A percentile compares a stretch with the other conserved stretches of the same genome.
phyloP scores from a whole-genome alignment of 169 alveolate species.

The Plasmodium vivax region DNA sequence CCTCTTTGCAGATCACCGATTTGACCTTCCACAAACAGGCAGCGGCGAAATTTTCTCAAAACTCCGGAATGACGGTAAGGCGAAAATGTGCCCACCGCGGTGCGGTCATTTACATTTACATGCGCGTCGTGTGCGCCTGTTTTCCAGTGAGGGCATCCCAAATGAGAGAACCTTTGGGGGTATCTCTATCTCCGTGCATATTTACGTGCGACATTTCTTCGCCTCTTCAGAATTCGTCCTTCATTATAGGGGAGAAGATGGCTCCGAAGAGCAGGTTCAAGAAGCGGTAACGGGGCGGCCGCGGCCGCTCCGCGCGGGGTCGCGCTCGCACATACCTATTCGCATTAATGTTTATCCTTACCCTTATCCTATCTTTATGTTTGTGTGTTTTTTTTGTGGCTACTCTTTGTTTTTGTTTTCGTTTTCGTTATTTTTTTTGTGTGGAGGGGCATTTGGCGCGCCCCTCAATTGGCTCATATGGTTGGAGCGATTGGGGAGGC shows the following conservation, averaged over 20 bases:
- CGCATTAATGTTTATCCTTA: not conserved
- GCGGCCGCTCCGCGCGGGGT: not conserved
- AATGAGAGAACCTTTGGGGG: not conserved
- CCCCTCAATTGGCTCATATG: not conserved
- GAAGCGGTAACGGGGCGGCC: conserved; percentile 1
- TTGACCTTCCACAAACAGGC: conserved; percentile 43
- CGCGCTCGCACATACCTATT: not conserved
- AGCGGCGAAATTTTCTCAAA: conserved; percentile 7
- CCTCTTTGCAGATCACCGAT: conserved; percentile 22
- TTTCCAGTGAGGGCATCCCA: not conserved
- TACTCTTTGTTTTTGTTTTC: not conserved
- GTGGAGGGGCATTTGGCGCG: not conserved
- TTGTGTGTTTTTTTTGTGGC: not conserved
- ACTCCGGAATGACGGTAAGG: conserved; percentile 26
- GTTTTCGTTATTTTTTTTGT: not conserved
- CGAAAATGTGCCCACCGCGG: not conserved
- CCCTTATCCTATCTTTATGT: not conserved
- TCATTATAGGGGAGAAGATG: conserved; percentile 66
- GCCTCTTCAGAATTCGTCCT: conserved; percentile 47
- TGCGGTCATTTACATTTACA: not conserved
- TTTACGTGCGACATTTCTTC: not conserved
- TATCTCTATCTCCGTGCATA: not conserved
- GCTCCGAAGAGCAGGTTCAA: conserved; percentile 31
- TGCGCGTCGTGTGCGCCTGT: not conserved
- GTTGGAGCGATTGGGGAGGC: not conserved